phyloP scores from a whole-genome alignment of 208 protist species.

The Wallacemonas sp. region DNA sequence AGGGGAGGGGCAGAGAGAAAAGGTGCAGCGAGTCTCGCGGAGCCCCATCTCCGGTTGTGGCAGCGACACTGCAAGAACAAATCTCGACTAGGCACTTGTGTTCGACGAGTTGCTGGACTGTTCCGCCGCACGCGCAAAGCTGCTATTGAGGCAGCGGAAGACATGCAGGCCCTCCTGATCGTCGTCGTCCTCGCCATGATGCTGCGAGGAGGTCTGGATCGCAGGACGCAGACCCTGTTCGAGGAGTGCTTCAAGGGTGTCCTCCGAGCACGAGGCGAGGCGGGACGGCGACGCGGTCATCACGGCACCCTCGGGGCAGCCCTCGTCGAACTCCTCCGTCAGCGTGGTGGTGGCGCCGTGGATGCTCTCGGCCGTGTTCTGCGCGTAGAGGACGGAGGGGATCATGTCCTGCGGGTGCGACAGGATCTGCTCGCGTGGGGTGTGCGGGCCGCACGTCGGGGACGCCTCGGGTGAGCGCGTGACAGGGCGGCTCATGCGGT shows the following conservation, averaged over 20 bases:
- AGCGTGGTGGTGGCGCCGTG: too few species aligned
- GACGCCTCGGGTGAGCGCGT: neutral
- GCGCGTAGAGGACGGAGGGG: neutral
- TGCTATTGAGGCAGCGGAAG: slow-evolving; percentile 33
- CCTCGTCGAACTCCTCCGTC: slow-evolving; percentile 21
- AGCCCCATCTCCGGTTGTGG: too few species aligned
- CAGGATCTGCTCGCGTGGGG: slow-evolving; percentile 22
- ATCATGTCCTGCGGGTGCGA: slow-evolving; percentile 6
- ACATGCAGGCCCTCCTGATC: slow-evolving; percentile 8
- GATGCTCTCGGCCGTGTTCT: slow-evolving; percentile 12
- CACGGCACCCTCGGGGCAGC: neutral
- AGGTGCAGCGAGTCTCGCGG: too few species aligned
- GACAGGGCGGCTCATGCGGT: neutral
- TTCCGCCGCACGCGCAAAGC: slow-evolving; percentile 34
- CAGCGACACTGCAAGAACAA: too few species aligned
- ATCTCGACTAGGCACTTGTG: slow-evolving; percentile 1
- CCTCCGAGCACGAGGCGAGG: slow-evolving; percentile 2
- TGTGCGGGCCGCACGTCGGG: neutral
- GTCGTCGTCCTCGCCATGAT: slow-evolving; percentile 1
- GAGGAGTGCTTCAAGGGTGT: slow-evolving; percentile 1
- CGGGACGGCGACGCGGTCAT: slow-evolving; percentile 1
- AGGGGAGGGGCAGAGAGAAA: too few species aligned
- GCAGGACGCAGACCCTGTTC: slow-evolving; percentile 9
- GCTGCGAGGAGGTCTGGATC: neutral
- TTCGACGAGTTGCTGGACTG: slow-evolving; percentile 17